Conservation (phyloP, 208 protist species). For the Spongospora subterranea region DNA sequence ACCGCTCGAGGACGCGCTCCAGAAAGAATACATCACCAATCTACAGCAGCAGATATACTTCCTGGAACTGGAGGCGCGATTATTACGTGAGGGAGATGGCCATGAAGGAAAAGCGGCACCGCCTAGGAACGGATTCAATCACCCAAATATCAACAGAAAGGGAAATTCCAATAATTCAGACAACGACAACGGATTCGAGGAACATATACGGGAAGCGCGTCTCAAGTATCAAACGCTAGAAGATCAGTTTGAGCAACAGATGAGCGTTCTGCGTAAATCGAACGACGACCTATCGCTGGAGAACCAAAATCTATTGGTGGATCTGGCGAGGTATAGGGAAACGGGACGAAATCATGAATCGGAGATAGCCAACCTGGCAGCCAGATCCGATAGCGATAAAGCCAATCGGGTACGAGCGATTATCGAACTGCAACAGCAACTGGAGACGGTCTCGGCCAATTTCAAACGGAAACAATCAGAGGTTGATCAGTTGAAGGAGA, state of each 20-base stretch:
- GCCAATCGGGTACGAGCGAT: neutral
- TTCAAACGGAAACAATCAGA: neutral
- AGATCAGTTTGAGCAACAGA: neutral
- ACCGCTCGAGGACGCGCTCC: neutral
- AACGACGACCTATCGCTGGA: neutral
- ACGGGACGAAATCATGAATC: neutral
- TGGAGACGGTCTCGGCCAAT: neutral
- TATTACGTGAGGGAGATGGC: neutral
- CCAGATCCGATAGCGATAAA: neutral
- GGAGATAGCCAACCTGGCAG: neutral
- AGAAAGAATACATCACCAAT: slow-evolving; percentile 53
- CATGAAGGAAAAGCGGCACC: neutral
- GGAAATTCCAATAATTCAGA: neutral
- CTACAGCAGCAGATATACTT: slow-evolving; percentile 55
- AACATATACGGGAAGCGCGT: slow-evolving; percentile 23
- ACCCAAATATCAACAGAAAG: neutral
- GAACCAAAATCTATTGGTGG: neutral
- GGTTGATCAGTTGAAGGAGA: slow-evolving; percentile 13
- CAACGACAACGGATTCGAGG: slow-evolving; percentile 19
- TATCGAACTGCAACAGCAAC: neutral
- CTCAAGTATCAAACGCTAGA: slow-evolving; percentile 35
- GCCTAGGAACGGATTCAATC: neutral
- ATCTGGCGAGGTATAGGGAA: neutral
- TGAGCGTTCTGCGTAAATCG: neutral
- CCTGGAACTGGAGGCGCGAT: slow-evolving; percentile 1